A percentile compares a stretch with the other conserved stretches of the same genome.
Conservation (phyloP, 192 early-diverging fungal genomes). For the Mortierella hygrophila region DNA sequence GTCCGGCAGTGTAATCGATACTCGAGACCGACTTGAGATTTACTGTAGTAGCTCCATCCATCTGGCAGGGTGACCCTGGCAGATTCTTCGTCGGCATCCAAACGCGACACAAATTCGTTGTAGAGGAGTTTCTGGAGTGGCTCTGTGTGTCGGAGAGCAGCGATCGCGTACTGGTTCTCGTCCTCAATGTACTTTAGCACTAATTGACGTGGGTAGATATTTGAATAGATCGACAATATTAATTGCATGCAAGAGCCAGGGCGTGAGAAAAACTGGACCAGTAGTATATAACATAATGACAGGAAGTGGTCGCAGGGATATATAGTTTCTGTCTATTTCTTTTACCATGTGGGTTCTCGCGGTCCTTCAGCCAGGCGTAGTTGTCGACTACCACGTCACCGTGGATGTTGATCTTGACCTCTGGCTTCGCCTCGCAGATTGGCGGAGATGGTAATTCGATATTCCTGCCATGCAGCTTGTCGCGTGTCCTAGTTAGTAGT, state of each 20-base stretch:
- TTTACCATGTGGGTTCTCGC: slow-evolving; percentile 60
- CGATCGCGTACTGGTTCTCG: slow-evolving; percentile 66
- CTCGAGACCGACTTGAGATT: slow-evolving; percentile 54
- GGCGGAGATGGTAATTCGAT: slow-evolving; percentile 45
- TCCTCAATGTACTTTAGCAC: slow-evolving; percentile 69
- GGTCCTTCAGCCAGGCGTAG: slow-evolving; percentile 67
- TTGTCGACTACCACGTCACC: slow-evolving; percentile 68
- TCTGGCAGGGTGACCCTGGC: slow-evolving; percentile 61
- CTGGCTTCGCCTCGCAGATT: slow-evolving; percentile 29
- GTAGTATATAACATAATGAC: neutral
- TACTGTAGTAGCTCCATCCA: slow-evolving; percentile 71
- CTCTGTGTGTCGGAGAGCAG: slow-evolving; percentile 61
- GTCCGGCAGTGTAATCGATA: slow-evolving; percentile 47
- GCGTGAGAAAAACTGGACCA: neutral
- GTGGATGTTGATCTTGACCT: slow-evolving; percentile 54
- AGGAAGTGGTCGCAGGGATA: too few relatives aligned
- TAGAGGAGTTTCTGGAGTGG: slow-evolving; percentile 69
- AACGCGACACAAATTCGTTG: slow-evolving; percentile 72
- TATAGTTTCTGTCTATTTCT: neutral
- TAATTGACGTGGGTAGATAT: neutral
- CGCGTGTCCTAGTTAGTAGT: slow-evolving; percentile 24
- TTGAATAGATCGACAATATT: neutral
- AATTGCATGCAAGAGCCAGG: neutral
- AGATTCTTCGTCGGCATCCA: slow-evolving; percentile 67
- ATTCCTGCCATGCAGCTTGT: slow-evolving; percentile 47